phyloP scores from a whole-genome alignment of 2,329 filamentous ascomycete genomes.

The Sarocladium brachiariae region DNA sequence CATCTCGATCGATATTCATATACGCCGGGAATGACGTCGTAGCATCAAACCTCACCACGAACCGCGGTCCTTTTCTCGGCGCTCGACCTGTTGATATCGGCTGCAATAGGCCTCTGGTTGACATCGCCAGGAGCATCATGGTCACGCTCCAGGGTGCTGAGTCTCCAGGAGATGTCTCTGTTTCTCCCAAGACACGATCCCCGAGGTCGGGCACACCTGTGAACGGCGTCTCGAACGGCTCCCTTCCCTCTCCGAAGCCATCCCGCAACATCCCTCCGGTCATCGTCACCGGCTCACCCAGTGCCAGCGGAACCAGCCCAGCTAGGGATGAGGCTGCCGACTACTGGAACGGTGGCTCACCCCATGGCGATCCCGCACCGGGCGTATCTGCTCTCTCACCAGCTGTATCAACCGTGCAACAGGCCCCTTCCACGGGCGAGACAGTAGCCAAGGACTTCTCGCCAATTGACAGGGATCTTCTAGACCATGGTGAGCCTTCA shows the following conservation, averaged over 20 bases:
- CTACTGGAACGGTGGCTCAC: constrained; percentile 12
- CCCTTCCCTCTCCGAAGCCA: constrained; percentile 11
- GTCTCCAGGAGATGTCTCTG: constrained; percentile 16
- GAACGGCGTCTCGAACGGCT: constrained; percentile 11
- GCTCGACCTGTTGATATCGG: background rate
- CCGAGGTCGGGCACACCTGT: constrained; percentile 10
- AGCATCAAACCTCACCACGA: background rate
- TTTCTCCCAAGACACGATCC: constrained; percentile 19
- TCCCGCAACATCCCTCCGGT: constrained; percentile 8
- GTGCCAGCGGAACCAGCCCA: background rate
- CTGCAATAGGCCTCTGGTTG: background rate
- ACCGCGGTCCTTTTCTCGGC: background rate
- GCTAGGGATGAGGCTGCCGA: constrained; percentile 11
- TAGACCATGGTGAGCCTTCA: constrained; percentile 7
- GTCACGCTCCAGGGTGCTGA: constrained; percentile 6
- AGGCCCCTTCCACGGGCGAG: background rate
- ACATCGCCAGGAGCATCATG: constrained; percentile 7
- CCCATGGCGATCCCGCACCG: background rate
- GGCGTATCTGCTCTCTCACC: background rate
- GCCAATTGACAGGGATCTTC: background rate
- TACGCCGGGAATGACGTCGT: constrained; percentile 4
- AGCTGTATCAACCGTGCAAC: background rate
- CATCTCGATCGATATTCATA: background rate
- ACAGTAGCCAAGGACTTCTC: constrained; percentile 8
- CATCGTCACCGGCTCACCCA: constrained; percentile 6